Base-by-base conservation (phyloP, 306 rosid species). In the Cicer bijugum region DNA sequence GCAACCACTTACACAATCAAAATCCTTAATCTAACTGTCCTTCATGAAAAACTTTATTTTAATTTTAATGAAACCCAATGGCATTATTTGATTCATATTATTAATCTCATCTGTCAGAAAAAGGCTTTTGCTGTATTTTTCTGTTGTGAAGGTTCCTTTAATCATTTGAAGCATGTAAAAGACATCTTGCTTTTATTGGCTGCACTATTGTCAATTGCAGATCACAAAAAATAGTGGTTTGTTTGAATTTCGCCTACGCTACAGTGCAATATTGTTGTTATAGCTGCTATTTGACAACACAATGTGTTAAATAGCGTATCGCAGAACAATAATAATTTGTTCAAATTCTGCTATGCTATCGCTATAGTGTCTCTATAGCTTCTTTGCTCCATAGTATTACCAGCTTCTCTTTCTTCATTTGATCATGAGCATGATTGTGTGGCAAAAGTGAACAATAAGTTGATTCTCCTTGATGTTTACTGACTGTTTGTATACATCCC, bases 121-220 rank as follows among this genome's bases (percentile, higher is more conserved):
- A 46, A 74, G 38, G 17, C 14, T 2, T 51, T 15, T 62, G 23
- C 12, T 15, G 7, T 48, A 20, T 57, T 12, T 23, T 45, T 46
- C 12, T 10, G 8, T 48, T 28, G 35, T 28, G 35, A 28, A 28
- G 35, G 35, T 80, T 67, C 6, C 12, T 16, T 12, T 20, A 35
- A 38, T 59, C 56, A 55, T 66, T 65, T 53, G 67, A 66, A 48
- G 65, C 46, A 14, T 60, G 50, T 38, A 55, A 39, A 38, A 7
- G 19, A 9, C 47, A 44, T 9, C 47, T 11, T 44, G 10, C 47
- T 44, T 44, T 23, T 20, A 20, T 20, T 20, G 23, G 23, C 23
- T 20, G 23, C 23, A 20, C 23, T 23, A 2, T 12, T 12, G 7
- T 47, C 53, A 47, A 12, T 12, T 5, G 8, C 0, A 8, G 14